Percentiles rank a stretch among this genome's conserved stretches.
phyloP scores from a whole-genome alignment of 805 yeast species.

The Sungouiozyma intestinalis region DNA sequence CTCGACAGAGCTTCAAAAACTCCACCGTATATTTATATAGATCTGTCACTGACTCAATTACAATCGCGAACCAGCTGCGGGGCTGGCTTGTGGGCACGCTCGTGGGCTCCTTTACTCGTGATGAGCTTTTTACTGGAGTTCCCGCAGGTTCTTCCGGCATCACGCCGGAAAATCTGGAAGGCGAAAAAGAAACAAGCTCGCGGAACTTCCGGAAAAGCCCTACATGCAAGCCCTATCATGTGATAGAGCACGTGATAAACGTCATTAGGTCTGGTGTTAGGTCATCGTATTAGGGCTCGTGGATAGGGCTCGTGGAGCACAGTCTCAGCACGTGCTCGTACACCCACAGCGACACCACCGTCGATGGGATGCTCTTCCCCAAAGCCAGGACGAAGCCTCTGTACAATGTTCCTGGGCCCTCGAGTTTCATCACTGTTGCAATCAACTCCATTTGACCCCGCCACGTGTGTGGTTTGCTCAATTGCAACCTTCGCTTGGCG shows the following conservation, averaged over 20 bases:
- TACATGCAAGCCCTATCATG: neutral
- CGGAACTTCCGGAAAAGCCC: neutral
- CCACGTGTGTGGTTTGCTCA: constrained; percentile 10
- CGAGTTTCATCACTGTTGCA: constrained; percentile 20
- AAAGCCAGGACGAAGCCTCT: constrained; percentile 64
- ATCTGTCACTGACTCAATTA: neutral
- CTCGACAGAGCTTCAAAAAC: neutral
- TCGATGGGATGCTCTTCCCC: constrained; percentile 70
- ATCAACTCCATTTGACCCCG: neutral
- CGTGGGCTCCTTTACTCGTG: too few species aligned
- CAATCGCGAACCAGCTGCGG: neutral
- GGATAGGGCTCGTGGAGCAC: too few species aligned
- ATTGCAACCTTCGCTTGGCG: constrained; percentile 66
- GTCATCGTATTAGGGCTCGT: too few species aligned
- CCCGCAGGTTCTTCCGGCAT: neutral
- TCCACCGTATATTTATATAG: neutral
- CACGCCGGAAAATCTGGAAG: neutral
- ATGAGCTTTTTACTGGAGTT: neutral
- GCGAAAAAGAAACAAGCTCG: neutral
- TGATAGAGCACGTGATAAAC: too few species aligned
- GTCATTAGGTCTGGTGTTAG: too few species aligned
- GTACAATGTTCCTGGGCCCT: constrained; percentile 63
- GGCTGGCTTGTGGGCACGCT: neutral
- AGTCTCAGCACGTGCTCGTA: constrained; percentile 38
- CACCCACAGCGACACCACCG: constrained; percentile 54